A percentile compares a stretch with the other conserved stretches of the same genome.
Evolutionary conservation across 306 rosid genomes (phyloP).

Genomic region (Casuarina cunninghamiana): DNA sequence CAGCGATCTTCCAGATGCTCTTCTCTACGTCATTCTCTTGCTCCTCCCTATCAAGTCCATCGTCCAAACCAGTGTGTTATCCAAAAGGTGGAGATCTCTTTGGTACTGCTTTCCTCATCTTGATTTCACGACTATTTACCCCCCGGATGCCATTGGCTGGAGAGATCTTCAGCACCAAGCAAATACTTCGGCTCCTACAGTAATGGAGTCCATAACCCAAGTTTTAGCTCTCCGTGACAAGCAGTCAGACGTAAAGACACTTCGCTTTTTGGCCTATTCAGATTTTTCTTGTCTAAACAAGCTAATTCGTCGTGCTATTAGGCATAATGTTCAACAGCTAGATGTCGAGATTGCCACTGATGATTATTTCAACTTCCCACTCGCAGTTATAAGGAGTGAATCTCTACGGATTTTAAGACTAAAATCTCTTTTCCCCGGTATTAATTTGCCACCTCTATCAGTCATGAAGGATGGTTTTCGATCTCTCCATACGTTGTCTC

Average conservation of each 20-base stretch:
- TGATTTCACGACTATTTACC: constrained; percentile 59
- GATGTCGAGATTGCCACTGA: constrained; percentile 55
- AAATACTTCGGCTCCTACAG: constrained; percentile 14
- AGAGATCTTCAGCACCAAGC: background rate
- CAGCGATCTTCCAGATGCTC: constrained; percentile 74
- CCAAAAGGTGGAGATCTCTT: constrained; percentile 60
- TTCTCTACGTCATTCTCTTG: constrained; percentile 60
- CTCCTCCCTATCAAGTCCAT: constrained; percentile 64
- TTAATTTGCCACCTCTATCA: constrained; percentile 70
- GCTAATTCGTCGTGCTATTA: constrained; percentile 60
- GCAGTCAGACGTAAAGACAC: constrained; percentile 51
- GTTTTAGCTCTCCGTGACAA: constrained; percentile 51
- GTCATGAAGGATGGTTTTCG: constrained; percentile 55
- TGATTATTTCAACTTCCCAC: constrained; percentile 72
- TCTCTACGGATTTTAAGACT: constrained; percentile 45
- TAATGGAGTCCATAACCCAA: constrained; percentile 47
- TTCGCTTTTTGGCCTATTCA: constrained; percentile 52
- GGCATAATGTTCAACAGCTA: constrained; percentile 59
- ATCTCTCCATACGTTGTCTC: constrained; percentile 47
- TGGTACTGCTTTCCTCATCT: constrained; percentile 84
- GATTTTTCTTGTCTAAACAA: constrained; percentile 62
- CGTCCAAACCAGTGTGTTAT: constrained; percentile 60
- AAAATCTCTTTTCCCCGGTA: constrained; percentile 51
- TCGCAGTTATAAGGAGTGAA: constrained; percentile 54
- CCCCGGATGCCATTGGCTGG: constrained; percentile 8